phyloP scores from a whole-genome alignment of 2,329 filamentous ascomycete species.

The Leptographium flavum region DNA sequence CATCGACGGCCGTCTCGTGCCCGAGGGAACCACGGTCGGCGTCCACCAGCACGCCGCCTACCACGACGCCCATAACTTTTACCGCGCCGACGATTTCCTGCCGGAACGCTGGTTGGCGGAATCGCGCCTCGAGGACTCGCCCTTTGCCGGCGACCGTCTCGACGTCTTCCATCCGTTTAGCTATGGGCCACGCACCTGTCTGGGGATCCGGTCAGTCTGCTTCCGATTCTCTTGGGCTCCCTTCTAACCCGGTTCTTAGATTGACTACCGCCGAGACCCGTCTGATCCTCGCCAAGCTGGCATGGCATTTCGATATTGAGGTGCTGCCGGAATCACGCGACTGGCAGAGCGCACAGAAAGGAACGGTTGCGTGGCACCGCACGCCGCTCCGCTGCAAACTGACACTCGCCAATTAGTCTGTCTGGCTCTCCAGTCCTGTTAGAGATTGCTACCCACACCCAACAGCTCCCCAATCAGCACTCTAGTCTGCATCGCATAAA shows the following conservation, averaged over 20 bases:
- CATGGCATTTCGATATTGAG: constrained; percentile 15
- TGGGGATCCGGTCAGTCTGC: constrained; percentile 19
- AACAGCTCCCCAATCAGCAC: not conserved
- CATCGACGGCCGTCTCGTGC: constrained; percentile 12
- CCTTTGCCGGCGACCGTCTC: constrained; percentile 15
- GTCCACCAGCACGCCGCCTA: constrained; percentile 17
- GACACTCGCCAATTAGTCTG: not conserved
- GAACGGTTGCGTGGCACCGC: not conserved
- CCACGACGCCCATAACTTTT: constrained; percentile 18
- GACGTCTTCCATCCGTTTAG: constrained; percentile 28
- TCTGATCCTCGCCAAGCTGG: constrained; percentile 10
- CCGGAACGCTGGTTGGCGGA: constrained; percentile 21
- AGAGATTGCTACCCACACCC: not conserved
- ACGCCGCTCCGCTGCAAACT: not conserved
- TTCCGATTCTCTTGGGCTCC: not conserved
- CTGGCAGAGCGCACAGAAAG: not conserved
- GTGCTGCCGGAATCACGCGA: constrained; percentile 1
- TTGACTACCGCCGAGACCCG: constrained; percentile 14
- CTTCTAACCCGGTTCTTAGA: constrained; percentile 4
- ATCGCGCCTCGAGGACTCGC: constrained; percentile 8
- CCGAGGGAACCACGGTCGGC: constrained; percentile 14
- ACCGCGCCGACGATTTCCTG: constrained; percentile 16
- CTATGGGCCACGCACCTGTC: constrained; percentile 33
- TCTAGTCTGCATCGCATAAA: not conserved
- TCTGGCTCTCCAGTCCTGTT: not conserved